A percentile compares a stretch with the other conserved stretches of the same genome.
Evolutionary conservation across 345 rosid genomes (phyloP).

Genomic region (thale cress (Arabidopsis thaliana)): TAIR10.1 NC_003076.8:12083001-12083500

Average conservation of each 20-base stretch:
- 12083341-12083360: not conserved
- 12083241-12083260: constrained; percentile 2
- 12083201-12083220: not conserved
- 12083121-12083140: not conserved
- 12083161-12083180: not conserved
- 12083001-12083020: not conserved
- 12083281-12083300: not conserved
- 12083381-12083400: constrained; percentile 6
- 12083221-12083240: not conserved
- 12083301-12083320: not conserved
- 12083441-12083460: not conserved
- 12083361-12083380: not conserved
- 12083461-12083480: not conserved
- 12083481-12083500: not conserved
- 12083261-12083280: constrained; percentile 1
- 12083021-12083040: not conserved
- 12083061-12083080: not conserved
- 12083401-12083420: not conserved
- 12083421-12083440: not conserved
- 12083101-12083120: not conserved
- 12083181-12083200: not conserved
- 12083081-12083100: not conserved
- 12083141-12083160: not conserved
- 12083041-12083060: not conserved
- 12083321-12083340: not conserved